Percentiles rank a stretch among this genome's conserved stretches.
These are phyloP conservation scores for Neurospora pannonica DNA, from an alignment of 495 filamentous ascomycete species.

Conservation along the genomic window DNA sequence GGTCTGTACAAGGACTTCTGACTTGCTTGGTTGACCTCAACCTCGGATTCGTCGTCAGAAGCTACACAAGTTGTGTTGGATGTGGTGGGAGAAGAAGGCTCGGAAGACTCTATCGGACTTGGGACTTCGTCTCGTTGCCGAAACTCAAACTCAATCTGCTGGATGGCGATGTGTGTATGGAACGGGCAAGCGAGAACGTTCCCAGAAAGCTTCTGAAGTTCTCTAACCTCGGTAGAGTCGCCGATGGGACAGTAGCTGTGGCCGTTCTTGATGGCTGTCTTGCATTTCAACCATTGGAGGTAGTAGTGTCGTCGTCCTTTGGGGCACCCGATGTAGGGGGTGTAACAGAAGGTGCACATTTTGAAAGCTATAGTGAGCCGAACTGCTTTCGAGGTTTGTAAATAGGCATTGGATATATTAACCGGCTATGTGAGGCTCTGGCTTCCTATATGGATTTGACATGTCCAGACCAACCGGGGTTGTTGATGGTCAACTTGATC, in stretches of 20 bases:
- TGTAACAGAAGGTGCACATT: conserved; percentile 26
- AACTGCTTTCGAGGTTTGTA: too few species aligned
- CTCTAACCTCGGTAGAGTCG: conserved; percentile 10
- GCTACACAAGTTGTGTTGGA: not conserved
- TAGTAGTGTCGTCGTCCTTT: conserved; percentile 19
- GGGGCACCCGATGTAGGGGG: conserved; percentile 18
- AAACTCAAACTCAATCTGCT: conserved; percentile 15
- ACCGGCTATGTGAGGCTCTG: not conserved
- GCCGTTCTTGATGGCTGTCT: conserved; percentile 12
- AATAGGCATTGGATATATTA: not conserved
- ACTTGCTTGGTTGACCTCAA: not conserved
- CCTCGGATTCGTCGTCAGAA: not conserved
- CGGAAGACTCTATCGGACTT: not conserved
- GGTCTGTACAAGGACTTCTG: not conserved
- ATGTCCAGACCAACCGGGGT: not conserved
- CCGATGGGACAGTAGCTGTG: conserved; percentile 16
- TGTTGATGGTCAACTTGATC: not conserved
- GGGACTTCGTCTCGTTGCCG: not conserved
- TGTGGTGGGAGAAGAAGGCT: not conserved
- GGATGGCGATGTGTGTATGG: conserved; percentile 19
- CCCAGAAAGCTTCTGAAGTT: conserved; percentile 15
- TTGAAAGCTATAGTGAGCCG: not conserved
- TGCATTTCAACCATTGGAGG: conserved; percentile 26
- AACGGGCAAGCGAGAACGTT: conserved; percentile 20
- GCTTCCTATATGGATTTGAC: not conserved